Evolutionary conservation across 345 rosid genomes (phyloP), one percentile per base, ranked within the genome.

Genomic region (Cardiospermum halicacabum): DNA sequence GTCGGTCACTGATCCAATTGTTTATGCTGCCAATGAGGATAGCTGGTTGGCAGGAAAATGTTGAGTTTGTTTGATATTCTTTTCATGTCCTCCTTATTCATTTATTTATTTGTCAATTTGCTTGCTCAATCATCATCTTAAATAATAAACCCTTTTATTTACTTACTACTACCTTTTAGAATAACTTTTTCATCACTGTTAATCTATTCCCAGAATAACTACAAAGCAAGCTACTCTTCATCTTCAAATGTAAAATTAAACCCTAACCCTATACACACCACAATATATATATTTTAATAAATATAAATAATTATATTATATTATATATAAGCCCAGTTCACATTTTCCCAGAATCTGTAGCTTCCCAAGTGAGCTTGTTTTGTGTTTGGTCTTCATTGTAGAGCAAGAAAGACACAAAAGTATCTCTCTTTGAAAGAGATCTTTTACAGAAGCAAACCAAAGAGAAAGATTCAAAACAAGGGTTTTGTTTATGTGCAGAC

Each of bases 321-420:
- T n/a, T n/a, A n/a, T n/a, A 72, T 69, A 72, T 74, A 78, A 62
- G 60, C 27, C 69, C 53, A 63, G 71, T n/a, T 43, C 67, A 69
- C 75, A 55, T 66, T 71, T 58, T 18, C 71, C 75, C 60, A 56
- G 51, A 65, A 50, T 60, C 69, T 60, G 58, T 68, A 56, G 58
- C 48, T 25, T 60, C 75, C 69, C 32, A 37, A 28, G 72, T 39
- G n/a, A n/a, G n/a, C n/a, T 69, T 53, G 63, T 67, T 62, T 16
- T 18, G 51, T 47, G 51, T 47, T 30, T 62, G 31, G 26, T 56
- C 58, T 64, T 31, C 69, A 19, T 40, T 63, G 63, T 49, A 60
- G 64, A 18, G 32, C 64, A 71, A 67, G 39, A 58, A 36, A 15
- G 49, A 34, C 36, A 24, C n/a, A 0, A 42, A 37, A 34, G 19